Evolutionary conservation across 164 flowering plant species (phyloP).

Genomic region (Umbilicus rupestris): DNA sequence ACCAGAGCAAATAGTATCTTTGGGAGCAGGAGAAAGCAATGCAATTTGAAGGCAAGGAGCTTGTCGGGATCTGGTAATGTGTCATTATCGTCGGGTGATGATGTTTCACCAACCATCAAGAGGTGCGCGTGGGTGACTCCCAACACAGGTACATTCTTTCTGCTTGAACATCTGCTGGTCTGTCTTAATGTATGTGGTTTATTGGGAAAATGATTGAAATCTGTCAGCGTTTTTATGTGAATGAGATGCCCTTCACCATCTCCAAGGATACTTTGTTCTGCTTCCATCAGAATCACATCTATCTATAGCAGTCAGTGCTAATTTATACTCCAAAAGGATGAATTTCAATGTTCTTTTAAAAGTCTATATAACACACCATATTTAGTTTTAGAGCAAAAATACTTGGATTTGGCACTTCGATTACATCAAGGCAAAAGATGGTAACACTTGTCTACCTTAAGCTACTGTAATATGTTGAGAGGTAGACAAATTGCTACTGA

Average conservation of each 20-base stretch:
- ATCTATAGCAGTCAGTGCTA: not conserved
- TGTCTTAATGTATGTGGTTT: too few relatives aligned
- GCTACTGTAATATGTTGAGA: not conserved
- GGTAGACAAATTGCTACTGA: not conserved
- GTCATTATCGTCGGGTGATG: conserved; percentile 9
- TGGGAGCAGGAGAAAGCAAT: conserved; percentile 31
- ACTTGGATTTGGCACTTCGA: not conserved
- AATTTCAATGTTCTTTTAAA: too few relatives aligned
- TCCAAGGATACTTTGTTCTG: not conserved
- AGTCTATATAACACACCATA: not conserved
- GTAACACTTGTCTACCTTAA: not conserved
- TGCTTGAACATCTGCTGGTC: not conserved
- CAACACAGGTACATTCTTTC: conserved; percentile 42
- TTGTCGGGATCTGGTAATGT: conserved; percentile 26
- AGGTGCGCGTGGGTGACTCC: conserved; percentile 82
- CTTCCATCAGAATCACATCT: not conserved
- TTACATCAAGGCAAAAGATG: not conserved
- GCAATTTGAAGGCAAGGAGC: conserved; percentile 23
- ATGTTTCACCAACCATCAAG: conserved; percentile 27
- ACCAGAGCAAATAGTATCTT: conserved; percentile 26
- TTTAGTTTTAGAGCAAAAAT: not conserved
- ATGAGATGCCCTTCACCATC: not conserved
- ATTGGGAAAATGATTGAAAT: too few relatives aligned
- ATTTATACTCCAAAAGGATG: not conserved
- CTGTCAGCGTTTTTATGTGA: not conserved